These are phyloP conservation scores for Larix sibirica DNA, from an alignment of 83 land plant species.

Conservation along the genomic window DNA sequence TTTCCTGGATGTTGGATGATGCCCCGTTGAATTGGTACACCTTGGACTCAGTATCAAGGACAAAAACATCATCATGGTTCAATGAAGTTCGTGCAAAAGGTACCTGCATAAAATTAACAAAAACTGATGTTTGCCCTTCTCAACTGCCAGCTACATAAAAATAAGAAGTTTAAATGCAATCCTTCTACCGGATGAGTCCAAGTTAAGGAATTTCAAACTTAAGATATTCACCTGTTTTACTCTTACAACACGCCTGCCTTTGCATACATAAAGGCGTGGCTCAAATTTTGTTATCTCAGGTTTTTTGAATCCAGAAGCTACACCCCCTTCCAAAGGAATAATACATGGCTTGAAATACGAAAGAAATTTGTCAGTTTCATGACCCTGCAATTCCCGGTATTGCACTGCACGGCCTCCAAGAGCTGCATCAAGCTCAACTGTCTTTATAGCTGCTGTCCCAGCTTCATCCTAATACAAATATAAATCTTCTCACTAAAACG, in stretches of 20 bases:
- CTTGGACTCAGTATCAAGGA: slow-evolving; percentile 79
- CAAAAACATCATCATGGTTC: slow-evolving; percentile 98
- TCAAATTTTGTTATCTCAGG: slow-evolving; percentile 79
- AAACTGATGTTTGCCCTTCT: no score
- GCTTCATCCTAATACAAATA: slow-evolving; percentile 82
- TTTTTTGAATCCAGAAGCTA: slow-evolving; percentile 90
- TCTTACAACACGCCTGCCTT: slow-evolving; percentile 81
- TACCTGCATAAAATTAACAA: slow-evolving; percentile 52
- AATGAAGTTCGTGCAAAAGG: slow-evolving; percentile 89
- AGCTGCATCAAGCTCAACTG: slow-evolving; percentile 94
- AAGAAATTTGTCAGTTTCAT: slow-evolving; percentile 92
- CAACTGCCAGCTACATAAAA: no score
- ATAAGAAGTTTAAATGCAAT: no score
- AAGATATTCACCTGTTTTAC: slow-evolving; percentile 60
- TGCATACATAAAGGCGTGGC: slow-evolving; percentile 80
- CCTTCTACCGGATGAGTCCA: background rate
- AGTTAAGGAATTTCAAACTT: background rate
- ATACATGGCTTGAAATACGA: slow-evolving; percentile 93
- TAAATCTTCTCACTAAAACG: no score
- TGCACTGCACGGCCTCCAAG: slow-evolving; percentile 98
- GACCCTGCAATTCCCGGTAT: slow-evolving; percentile 91
- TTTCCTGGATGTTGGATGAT: slow-evolving; percentile 92
- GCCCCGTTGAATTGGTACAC: slow-evolving; percentile 98
- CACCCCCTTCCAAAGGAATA: slow-evolving; percentile 94
- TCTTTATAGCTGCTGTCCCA: slow-evolving; percentile 95